A percentile compares a stretch with the other conserved stretches of the same genome.
Conservation (phyloP, 371 early-diverging fungal genomes). For the Rhizopus microsporus region DNA sequence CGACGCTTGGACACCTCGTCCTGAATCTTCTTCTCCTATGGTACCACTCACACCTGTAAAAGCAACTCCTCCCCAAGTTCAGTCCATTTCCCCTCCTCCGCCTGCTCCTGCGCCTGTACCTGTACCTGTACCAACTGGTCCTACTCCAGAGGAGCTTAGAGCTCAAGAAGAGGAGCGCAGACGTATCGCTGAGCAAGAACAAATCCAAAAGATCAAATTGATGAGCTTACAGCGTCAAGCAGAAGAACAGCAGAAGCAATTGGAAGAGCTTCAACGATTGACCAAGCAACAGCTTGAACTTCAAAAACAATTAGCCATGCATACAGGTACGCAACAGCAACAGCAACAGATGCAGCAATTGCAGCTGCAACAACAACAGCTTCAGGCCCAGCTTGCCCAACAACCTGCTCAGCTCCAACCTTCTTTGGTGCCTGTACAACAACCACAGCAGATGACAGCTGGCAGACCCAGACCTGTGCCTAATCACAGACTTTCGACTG, state of each 20-base stretch:
- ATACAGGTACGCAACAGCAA: slow-evolving; percentile 28
- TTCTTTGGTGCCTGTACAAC: slow-evolving; percentile 7
- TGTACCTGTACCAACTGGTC: slow-evolving; percentile 16
- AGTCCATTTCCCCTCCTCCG: slow-evolving; percentile 4
- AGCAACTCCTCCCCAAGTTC: slow-evolving; percentile 1
- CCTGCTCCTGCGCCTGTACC: background rate
- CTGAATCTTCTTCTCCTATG: slow-evolving; percentile 8
- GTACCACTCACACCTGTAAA: slow-evolving; percentile 13
- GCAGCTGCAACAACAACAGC: slow-evolving; percentile 9
- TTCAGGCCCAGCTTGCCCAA: slow-evolving; percentile 14
- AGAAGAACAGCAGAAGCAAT: slow-evolving; percentile 32
- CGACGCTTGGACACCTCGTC: slow-evolving; percentile 52
- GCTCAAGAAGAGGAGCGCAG: slow-evolving; percentile 22
- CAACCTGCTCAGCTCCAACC: slow-evolving; percentile 21
- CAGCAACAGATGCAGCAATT: slow-evolving; percentile 11
- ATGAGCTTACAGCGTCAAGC: slow-evolving; percentile 31
- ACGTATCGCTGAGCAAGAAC: slow-evolving; percentile 22
- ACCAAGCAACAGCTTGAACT: slow-evolving; percentile 28
- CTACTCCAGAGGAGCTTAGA: slow-evolving; percentile 22
- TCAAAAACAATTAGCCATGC: slow-evolving; percentile 31
- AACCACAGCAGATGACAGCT: slow-evolving; percentile 4
- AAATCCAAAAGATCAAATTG: slow-evolving; percentile 26
- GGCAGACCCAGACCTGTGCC: slow-evolving; percentile 36
- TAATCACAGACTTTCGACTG: slow-evolving; percentile 24
- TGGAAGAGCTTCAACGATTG: slow-evolving; percentile 31